phyloP scores from a whole-genome alignment of 345 rosid species.

The Durio zibethinus region DNA sequence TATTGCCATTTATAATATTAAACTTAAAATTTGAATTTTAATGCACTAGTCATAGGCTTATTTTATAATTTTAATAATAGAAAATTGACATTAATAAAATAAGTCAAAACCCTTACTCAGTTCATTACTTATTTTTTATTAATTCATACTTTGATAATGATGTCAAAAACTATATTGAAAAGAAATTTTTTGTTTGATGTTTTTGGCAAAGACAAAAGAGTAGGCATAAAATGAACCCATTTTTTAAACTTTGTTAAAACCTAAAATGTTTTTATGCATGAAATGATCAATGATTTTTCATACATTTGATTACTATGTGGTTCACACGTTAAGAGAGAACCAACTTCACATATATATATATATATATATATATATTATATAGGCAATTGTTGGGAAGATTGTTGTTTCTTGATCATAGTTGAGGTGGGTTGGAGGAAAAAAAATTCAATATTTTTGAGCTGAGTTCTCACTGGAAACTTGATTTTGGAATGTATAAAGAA shows the following conservation, averaged over 20 bases:
- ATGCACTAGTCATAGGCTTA: neutral
- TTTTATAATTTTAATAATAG: neutral
- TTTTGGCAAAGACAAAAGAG: too few species aligned
- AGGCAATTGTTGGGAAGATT: neutral
- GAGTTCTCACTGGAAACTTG: neutral
- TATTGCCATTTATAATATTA: too few species aligned
- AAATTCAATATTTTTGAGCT: neutral
- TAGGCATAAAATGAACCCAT: too few species aligned
- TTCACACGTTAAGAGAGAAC: too few species aligned
- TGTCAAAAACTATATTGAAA: neutral
- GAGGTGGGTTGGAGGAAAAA: neutral
- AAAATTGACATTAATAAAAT: neutral
- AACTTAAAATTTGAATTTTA: neutral
- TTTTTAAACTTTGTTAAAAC: neutral
- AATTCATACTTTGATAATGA: neutral
- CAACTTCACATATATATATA: too few species aligned
- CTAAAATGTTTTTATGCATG: neutral
- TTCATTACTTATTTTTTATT: neutral
- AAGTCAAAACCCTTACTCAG: neutral
- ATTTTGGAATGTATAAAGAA: neutral
- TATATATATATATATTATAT: too few species aligned
- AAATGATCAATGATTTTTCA: neutral
- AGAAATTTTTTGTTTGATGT: neutral
- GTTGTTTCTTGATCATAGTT: neutral
- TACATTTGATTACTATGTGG: too few species aligned